These are phyloP conservation scores for Curvularia hawaiiensis DNA, from an alignment of 2,329 filamentous ascomycete genomes.

Conservation along the genomic window DNA sequence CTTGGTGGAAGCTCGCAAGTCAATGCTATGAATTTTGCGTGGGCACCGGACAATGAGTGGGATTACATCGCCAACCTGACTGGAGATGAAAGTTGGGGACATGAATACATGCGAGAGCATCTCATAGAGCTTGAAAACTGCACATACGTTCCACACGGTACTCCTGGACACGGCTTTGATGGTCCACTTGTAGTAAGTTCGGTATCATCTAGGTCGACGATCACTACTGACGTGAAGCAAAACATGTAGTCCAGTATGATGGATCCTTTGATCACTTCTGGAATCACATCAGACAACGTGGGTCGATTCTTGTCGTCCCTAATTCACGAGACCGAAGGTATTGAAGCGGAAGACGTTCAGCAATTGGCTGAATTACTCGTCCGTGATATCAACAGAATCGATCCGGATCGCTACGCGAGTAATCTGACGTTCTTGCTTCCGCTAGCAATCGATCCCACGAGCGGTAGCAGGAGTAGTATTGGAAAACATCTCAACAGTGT, in stretches of 20 bases:
- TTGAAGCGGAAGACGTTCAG: neutral
- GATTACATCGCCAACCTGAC: constrained; percentile 62
- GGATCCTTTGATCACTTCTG: neutral
- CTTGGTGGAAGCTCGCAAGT: constrained; percentile 1
- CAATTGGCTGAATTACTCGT: neutral
- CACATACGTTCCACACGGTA: constrained; percentile 53
- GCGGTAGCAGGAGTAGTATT: constrained; percentile 13
- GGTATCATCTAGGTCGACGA: neutral
- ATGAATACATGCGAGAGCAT: constrained; percentile 59
- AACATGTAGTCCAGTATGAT: constrained; percentile 11
- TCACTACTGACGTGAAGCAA: neutral
- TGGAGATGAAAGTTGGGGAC: constrained; percentile 62
- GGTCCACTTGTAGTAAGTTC: constrained; percentile 55
- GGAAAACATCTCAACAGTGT: constrained; percentile 42
- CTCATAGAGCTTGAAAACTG: constrained; percentile 60
- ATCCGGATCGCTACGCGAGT: neutral
- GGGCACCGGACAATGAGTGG: constrained; percentile 64
- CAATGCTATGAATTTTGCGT: constrained; percentile 17
- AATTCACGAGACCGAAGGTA: neutral
- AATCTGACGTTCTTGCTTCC: neutral
- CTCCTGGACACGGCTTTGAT: constrained; percentile 59
- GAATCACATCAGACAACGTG: neutral
- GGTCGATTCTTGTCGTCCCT: neutral
- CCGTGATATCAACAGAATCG: constrained; percentile 1
- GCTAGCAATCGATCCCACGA: neutral